Evolutionary conservation across 495 filamentous ascomycete species (phyloP).

Genomic region (Rostrohypoxylon terebratum): DNA sequence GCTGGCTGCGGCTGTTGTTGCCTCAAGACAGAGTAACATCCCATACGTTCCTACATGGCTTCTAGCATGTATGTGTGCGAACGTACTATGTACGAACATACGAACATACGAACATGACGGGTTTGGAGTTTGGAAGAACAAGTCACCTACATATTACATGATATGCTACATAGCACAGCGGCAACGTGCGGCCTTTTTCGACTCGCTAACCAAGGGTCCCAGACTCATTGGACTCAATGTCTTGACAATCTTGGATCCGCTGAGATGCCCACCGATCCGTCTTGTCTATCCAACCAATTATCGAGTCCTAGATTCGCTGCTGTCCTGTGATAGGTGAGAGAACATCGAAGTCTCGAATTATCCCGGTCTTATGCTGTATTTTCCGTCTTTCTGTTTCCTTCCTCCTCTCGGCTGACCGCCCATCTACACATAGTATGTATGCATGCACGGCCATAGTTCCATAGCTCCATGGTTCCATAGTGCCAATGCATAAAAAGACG

Average conservation of each 20-base stretch:
- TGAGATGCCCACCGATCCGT: constrained; percentile 35
- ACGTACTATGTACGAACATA: too few relatives aligned
- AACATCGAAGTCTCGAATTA: constrained; percentile 1
- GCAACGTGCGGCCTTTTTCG: constrained; percentile 13
- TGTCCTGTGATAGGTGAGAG: constrained; percentile 15
- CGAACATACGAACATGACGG: neutral
- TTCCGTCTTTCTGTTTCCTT: constrained; percentile 13
- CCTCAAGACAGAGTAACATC: constrained; percentile 13
- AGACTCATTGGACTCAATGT: constrained; percentile 17
- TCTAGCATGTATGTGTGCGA: neutral
- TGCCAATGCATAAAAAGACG: constrained; percentile 29
- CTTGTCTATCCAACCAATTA: constrained; percentile 5
- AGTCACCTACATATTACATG: neutral
- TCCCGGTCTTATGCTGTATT: neutral
- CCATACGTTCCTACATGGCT: neutral
- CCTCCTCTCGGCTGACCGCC: constrained; percentile 36
- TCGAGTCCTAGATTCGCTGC: constrained; percentile 12
- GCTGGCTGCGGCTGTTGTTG: constrained; percentile 24
- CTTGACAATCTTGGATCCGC: constrained; percentile 37
- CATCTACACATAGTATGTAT: too few relatives aligned
- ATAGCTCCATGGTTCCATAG: constrained; percentile 7
- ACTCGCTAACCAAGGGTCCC: too few relatives aligned
- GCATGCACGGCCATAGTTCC: constrained; percentile 21
- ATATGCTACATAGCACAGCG: constrained; percentile 1
- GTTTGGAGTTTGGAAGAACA: neutral